Conservation (phyloP, 192 early-diverging fungal species). For the Chytriomyces sp. region DNA sequence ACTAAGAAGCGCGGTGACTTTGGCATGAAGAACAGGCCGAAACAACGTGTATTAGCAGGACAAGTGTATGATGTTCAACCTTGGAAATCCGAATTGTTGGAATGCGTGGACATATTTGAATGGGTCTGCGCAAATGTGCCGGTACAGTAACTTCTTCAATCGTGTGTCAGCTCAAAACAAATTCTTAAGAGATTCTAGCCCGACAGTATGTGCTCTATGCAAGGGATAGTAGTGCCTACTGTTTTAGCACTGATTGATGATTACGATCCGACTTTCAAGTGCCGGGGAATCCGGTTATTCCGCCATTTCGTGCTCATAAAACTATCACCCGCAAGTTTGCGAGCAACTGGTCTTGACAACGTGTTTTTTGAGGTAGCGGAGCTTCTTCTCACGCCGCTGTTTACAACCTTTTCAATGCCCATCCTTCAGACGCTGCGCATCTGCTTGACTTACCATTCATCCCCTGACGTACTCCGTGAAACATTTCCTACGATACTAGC, state of each 20-base stretch:
- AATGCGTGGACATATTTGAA: constrained; percentile 39
- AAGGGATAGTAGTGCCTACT: constrained; percentile 38
- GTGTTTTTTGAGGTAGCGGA: constrained; percentile 39
- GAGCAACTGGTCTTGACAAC: constrained; percentile 34
- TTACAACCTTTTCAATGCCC: neutral
- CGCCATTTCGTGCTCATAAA: constrained; percentile 20
- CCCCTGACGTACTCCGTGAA: constrained; percentile 24
- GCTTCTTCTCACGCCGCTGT: neutral
- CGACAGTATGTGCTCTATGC: constrained; percentile 24
- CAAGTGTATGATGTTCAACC: constrained; percentile 27
- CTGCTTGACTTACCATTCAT: constrained; percentile 32
- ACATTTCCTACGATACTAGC: constrained; percentile 28
- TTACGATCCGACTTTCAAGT: constrained; percentile 40
- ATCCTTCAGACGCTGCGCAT: constrained; percentile 19
- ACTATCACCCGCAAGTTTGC: constrained; percentile 28
- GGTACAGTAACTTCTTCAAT: constrained; percentile 2
- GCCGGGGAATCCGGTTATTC: constrained; percentile 26
- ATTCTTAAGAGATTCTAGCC: constrained; percentile 13
- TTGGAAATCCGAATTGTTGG: constrained; percentile 36
- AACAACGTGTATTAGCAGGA: neutral
- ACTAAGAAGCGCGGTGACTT: neutral
- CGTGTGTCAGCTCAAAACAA: neutral
- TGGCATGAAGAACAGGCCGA: neutral
- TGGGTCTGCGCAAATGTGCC: constrained; percentile 28
- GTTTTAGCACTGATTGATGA: constrained; percentile 42